Evolutionary conservation across 2,329 filamentous ascomycete species (phyloP), one percentile per base, ranked within the genome.

Genomic region (Neopestalotiopsis sp.): DNA sequence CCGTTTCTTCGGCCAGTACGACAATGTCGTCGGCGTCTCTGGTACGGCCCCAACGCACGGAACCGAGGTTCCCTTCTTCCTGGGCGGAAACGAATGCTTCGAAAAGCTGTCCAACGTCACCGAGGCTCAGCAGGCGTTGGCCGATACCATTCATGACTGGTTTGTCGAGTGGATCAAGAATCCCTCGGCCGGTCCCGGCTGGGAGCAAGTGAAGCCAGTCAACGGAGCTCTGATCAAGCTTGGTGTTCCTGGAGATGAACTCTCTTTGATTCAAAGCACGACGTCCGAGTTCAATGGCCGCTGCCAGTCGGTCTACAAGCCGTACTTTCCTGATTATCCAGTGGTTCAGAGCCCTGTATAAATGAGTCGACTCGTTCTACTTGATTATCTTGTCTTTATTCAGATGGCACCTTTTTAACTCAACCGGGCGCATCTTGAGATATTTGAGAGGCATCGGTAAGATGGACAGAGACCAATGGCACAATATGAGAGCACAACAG

Each of bases 111-210:
- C 67, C 1, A 73, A 71, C 6, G 81, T 83, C 13, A 84, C 81
- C 2, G 71, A 72, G 0, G 79, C 74, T 0, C 74, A 83, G 65
- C 82, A 84, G 66, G 79, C 77, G 1, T 73, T 84, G 13, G 82
- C 82, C 3, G 80, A 83, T 68, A 81, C 75, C 12, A 80, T 80
- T 38, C 79, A 83, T 63, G 75, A 77, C 63, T 83, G 81, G 81
- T 81, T 84, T 32, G 80, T 84, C 1, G 71, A 74, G 3, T 84
- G 81, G 81, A 82, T 84, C 71, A 84, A 84, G 75, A 77, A 83
- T 70, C 82, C 82, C 0, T 68, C 76, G 34, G 79, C 78, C 4
- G 80, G 81, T 1, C 82, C 82, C 45, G 82, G 81, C 24, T 84
- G 82, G 82, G 74, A 75, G 12, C 78, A 78, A 38, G 76, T 75